Base-by-base conservation (phyloP, 352 stramenopile species). In the Phytophthora foliorum region DNA sequence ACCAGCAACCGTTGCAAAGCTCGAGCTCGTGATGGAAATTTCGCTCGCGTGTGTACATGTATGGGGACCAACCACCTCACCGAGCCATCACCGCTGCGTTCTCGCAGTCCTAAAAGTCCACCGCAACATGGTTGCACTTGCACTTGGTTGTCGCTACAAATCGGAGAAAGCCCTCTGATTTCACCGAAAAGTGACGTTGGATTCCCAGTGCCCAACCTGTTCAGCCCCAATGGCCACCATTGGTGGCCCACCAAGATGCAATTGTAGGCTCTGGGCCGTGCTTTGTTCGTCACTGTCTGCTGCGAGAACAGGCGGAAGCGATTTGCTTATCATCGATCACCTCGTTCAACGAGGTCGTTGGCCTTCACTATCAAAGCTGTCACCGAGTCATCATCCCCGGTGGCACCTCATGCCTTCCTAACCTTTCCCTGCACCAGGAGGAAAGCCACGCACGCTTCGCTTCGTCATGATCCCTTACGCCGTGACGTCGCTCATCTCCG, bases 391-490 rank as follows among this genome's bases (percentile, higher is more conserved):
- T 67, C 59, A 67, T n/a, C 38, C 41, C 53, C 31, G 36, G 16
- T 14, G 32, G 32, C 32, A 38, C 32, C 32, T 19, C n/a, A 17
- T 39, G 62, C 9, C 53, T 57, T 64, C 63, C 49, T 36, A 59
- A 59, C 56, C 56, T 65, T 66, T 65, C 54, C 63, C 46, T 72
- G 56, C 38, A 24, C 31, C 14, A 34, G 34, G 49, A 57, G 50
- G 63, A 67, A 67, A 67, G 44, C 49, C 57, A 72, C 50, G 57
- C 64, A 42, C 52, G 34, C 49, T 38, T 59, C 38, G 10, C 17
- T 45, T 27, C 63, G 56, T 71, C 63, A 71, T 45, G 63, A 44
- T 27, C 41, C 39, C 24, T 54, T 58, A 9, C 42, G 17, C 22
- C 32, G 22, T 72, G 57, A 72, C 57, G 64, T 29, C 39, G 41